A percentile compares a stretch with the other conserved stretches of the same genome.
Evolutionary conservation across 2,329 filamentous ascomycete genomes (phyloP).

Genomic region (Coniochaeta hoffmannii): DNA sequence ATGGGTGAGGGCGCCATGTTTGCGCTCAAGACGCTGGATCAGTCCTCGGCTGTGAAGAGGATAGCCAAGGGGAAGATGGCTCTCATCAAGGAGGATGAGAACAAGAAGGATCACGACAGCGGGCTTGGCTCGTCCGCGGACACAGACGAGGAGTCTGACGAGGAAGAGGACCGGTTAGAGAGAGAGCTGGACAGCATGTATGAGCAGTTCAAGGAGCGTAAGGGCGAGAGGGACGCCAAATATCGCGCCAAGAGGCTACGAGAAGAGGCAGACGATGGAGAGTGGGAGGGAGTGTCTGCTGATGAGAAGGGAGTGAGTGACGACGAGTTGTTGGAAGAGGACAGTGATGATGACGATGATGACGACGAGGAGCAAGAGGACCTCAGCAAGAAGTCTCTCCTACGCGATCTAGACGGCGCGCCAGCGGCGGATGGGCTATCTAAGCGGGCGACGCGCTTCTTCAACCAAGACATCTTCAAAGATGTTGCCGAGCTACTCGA

Average conservation of each 20-base stretch:
- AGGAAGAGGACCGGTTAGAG: conserved; percentile 77
- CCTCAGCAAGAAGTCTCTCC: conserved; percentile 37
- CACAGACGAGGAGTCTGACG: conserved; percentile 59
- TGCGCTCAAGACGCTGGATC: conserved; percentile 72
- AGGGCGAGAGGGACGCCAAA: conserved; percentile 75
- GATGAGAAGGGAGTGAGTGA: conserved; percentile 52
- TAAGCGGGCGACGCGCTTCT: conserved; percentile 79
- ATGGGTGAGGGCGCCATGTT: conserved; percentile 81
- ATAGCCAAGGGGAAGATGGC: conserved; percentile 76
- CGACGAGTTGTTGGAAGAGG: conserved; percentile 50
- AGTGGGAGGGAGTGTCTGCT: conserved; percentile 84
- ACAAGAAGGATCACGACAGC: conserved; percentile 52
- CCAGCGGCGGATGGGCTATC: conserved; percentile 57
- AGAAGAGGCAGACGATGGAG: conserved; percentile 73
- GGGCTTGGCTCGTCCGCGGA: conserved; percentile 47
- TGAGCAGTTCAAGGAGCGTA: conserved; percentile 72
- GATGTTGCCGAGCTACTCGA: conserved; percentile 64
- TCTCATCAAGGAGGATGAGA: conserved; percentile 49
- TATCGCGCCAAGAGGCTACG: conserved; percentile 84
- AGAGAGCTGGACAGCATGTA: conserved; percentile 83
- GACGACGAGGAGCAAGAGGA: conserved; percentile 47
- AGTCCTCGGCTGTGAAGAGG: conserved; percentile 60
- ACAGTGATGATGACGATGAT: conserved; percentile 54
- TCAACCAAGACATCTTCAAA: conserved; percentile 91
- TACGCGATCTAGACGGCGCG: conserved; percentile 55